These are phyloP conservation scores for Trichaptum fuscoviolaceum DNA, from an alignment of 768 basidiomycete genomes.

Conservation along the genomic window DNA sequence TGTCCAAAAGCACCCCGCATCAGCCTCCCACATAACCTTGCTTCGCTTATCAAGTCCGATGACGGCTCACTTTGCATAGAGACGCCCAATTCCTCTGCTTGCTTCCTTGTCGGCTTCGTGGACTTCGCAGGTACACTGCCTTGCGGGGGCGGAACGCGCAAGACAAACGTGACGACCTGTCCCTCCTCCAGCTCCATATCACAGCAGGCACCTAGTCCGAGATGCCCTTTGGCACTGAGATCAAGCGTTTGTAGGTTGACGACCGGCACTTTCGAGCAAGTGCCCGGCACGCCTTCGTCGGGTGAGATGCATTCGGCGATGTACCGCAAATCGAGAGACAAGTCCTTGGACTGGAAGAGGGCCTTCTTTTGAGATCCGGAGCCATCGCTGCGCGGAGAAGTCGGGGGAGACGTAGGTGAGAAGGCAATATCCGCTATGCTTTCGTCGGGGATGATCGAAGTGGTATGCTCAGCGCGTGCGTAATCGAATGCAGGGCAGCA, in stretches of 20 bases:
- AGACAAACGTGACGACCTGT: conserved; percentile 83
- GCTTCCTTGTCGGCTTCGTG: conserved; percentile 31
- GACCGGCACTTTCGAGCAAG: conserved; percentile 30
- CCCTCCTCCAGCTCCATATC: conserved; percentile 72
- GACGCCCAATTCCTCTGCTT: conserved; percentile 41
- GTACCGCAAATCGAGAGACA: conserved; percentile 74
- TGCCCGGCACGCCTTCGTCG: conserved; percentile 38
- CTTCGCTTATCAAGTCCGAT: neutral
- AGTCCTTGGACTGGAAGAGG: conserved; percentile 50
- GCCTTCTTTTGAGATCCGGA: conserved; percentile 44
- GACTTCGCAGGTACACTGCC: conserved; percentile 18
- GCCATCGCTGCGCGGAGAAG: conserved; percentile 12
- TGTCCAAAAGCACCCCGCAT: conserved; percentile 12
- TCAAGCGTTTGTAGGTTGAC: conserved; percentile 60
- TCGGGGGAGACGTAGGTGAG: conserved; percentile 14
- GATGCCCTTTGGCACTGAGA: conserved; percentile 64
- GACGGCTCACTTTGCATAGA: conserved; percentile 34
- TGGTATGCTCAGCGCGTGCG: conserved; percentile 69
- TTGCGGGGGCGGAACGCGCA: conserved; percentile 58
- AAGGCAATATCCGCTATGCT: conserved; percentile 26
- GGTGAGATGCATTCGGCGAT: conserved; percentile 45
- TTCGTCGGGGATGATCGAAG: conserved; percentile 47
- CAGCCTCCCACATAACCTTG: neutral
- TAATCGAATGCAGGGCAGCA: conserved; percentile 98
- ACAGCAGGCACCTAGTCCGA: conserved; percentile 57